A percentile compares a stretch with the other conserved stretches of the same genome.
phyloP scores from a whole-genome alignment of 2,329 filamentous ascomycete genomes.

The Rhinocladiella similis region DNA sequence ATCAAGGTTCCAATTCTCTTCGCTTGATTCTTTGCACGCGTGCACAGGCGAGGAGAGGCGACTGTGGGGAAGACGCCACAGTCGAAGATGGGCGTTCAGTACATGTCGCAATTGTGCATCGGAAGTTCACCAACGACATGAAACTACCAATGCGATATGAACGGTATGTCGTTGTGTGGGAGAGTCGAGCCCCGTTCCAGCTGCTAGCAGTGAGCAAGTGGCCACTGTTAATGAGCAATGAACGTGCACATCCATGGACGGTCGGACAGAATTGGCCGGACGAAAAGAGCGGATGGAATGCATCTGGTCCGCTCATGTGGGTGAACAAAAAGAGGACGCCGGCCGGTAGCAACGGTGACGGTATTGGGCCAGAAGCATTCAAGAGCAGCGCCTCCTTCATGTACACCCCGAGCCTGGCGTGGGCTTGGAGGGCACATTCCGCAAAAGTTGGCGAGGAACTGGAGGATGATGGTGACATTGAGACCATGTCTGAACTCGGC shows the following conservation, averaged over 20 bases:
- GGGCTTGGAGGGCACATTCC: slow-evolving; percentile 33
- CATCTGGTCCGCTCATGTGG: background rate
- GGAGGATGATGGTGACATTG: slow-evolving; percentile 23
- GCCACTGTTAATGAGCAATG: slow-evolving; percentile 39
- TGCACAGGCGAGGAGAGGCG: slow-evolving; percentile 6
- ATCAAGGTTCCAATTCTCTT: slow-evolving; percentile 42
- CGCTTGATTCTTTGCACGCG: slow-evolving; percentile 39
- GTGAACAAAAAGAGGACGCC: background rate
- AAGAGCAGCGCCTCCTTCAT: slow-evolving; percentile 38
- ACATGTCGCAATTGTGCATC: slow-evolving; percentile 39
- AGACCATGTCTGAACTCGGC: slow-evolving; percentile 36
- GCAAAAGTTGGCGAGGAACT: slow-evolving; percentile 8
- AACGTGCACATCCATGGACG: slow-evolving; percentile 38
- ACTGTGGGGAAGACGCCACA: slow-evolving; percentile 20
- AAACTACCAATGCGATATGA: slow-evolving; percentile 41
- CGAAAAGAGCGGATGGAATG: slow-evolving; percentile 9
- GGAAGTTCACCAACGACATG: slow-evolving; percentile 38
- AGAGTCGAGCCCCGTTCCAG: slow-evolving; percentile 36
- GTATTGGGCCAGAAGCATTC: slow-evolving; percentile 7
- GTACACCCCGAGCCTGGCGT: slow-evolving; percentile 42
- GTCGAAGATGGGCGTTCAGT: slow-evolving; percentile 26
- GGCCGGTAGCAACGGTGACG: slow-evolving; percentile 3
- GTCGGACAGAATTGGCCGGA: slow-evolving; percentile 38
- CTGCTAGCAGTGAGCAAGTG: slow-evolving; percentile 38
- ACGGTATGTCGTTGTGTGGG: slow-evolving; percentile 41